A percentile compares a stretch with the other conserved stretches of the same genome.
Conservation (phyloP, 768 basidiomycete genomes). For the Lentinula boryana region DNA sequence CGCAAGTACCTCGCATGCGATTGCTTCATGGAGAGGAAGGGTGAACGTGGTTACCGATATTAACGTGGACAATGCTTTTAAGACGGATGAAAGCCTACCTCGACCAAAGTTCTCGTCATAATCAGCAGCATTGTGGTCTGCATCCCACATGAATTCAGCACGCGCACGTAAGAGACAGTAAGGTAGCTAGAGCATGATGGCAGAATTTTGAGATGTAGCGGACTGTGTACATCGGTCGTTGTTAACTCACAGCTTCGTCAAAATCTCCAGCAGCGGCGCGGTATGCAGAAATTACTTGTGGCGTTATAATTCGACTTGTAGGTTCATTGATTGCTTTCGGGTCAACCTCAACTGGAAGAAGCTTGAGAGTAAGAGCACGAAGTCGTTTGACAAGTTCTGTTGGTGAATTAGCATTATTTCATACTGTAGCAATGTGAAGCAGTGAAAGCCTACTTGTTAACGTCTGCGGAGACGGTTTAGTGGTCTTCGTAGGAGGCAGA, state of each 20-base stretch:
- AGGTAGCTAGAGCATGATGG: constrained; percentile 48
- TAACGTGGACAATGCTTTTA: neutral
- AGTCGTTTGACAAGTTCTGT: constrained; percentile 78
- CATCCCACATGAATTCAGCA: constrained; percentile 78
- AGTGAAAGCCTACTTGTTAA: constrained; percentile 55
- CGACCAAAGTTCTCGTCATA: constrained; percentile 81
- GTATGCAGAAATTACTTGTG: constrained; percentile 71
- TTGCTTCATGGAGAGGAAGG: constrained; percentile 34
- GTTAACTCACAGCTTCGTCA: constrained; percentile 60
- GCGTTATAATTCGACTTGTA: constrained; percentile 81
- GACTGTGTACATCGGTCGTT: neutral
- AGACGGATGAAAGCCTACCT: constrained; percentile 33
- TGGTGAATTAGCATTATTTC: neutral
- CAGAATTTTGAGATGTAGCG: neutral
- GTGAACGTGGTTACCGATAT: constrained; percentile 10
- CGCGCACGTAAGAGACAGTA: constrained; percentile 75
- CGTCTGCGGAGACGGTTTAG: constrained; percentile 62
- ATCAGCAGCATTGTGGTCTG: constrained; percentile 75
- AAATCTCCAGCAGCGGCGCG: constrained; percentile 84
- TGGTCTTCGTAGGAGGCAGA: constrained; percentile 32
- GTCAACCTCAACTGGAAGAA: constrained; percentile 81
- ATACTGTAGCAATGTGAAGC: neutral
- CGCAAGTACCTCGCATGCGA: constrained; percentile 81
- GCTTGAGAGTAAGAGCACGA: constrained; percentile 63
- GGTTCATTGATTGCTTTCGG: constrained; percentile 59